A percentile compares a stretch with the other conserved stretches of the same genome.
Conservation (phyloP, 2,329 filamentous ascomycete genomes). For the Neofusicoccum sp. region DNA sequence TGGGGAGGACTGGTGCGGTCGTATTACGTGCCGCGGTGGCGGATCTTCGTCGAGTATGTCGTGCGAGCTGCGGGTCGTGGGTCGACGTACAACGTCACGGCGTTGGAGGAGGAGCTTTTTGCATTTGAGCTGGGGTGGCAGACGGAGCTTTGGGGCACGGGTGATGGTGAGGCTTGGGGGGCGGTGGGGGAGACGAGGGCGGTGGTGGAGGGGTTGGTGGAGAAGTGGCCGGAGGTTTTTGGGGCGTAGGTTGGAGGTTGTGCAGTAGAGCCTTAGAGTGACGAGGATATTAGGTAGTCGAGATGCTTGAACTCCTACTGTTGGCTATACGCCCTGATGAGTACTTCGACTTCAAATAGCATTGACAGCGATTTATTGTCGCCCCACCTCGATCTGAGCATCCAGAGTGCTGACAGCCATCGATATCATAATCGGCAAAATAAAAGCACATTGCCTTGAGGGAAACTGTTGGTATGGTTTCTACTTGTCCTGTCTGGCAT, state of each 20-base stretch:
- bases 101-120: not conserved
- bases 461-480: no score
- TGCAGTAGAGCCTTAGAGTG: not conserved
- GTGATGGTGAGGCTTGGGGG: not conserved
- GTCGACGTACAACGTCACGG: not conserved
- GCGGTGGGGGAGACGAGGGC: not conserved
- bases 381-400: no score
- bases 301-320: no score
- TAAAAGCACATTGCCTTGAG: no score
- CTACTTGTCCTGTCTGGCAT: no score
- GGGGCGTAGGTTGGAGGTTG: not conserved
- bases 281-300: no score
- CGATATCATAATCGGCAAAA: no score
- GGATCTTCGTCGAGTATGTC: constrained; percentile 46
- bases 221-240: not conserved
- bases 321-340: no score
- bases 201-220: not conserved
- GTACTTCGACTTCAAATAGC: no score
- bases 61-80: not conserved
- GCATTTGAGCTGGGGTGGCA: constrained; percentile 1
- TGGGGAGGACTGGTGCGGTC: constrained; percentile 49
- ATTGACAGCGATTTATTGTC: no score
- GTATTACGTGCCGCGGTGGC: constrained; percentile 51
- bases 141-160: not conserved
- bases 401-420: no score